phyloP scores from a whole-genome alignment of 805 yeast genomes.

The Pichia ethanolica region DNA sequence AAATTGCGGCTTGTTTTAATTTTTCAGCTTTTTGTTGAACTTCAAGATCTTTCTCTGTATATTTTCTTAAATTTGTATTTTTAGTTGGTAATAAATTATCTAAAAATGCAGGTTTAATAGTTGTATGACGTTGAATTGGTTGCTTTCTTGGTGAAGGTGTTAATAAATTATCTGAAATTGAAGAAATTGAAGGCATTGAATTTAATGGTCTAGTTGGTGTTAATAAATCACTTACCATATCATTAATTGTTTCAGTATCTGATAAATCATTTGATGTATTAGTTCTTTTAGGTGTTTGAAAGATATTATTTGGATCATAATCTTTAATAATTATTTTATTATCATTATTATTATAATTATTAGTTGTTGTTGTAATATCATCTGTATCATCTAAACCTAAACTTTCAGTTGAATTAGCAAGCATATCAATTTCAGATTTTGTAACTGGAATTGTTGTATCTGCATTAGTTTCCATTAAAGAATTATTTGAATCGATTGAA shows the following conservation, averaged over 20 bases:
- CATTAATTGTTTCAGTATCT: background rate
- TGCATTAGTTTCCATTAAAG: background rate
- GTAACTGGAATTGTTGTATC: constrained; percentile 3
- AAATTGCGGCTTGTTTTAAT: constrained; percentile 7
- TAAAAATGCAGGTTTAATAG: background rate
- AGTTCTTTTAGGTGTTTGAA: background rate
- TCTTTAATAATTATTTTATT: background rate
- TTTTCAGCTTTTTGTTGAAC: constrained; percentile 18
- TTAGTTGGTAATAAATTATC: constrained; percentile 6
- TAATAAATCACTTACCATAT: constrained; percentile 2
- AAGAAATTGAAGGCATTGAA: background rate
- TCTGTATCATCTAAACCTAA: constrained; percentile 1
- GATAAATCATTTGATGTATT: background rate
- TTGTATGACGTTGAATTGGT: background rate
- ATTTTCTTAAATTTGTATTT: constrained; percentile 22
- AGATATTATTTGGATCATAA: background rate
- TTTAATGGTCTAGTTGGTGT: constrained; percentile 8
- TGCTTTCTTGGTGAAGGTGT: background rate
- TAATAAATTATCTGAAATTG: background rate
- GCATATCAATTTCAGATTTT: constrained; percentile 4
- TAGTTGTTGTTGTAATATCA: too few species aligned
- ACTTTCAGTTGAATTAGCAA: constrained; percentile 3
- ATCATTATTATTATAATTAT: background rate
- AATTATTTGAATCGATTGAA: constrained; percentile 3
- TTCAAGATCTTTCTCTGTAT: constrained; percentile 26